Base-by-base conservation (phyloP, 345 rosid species). In the Ricinus communis region DNA sequence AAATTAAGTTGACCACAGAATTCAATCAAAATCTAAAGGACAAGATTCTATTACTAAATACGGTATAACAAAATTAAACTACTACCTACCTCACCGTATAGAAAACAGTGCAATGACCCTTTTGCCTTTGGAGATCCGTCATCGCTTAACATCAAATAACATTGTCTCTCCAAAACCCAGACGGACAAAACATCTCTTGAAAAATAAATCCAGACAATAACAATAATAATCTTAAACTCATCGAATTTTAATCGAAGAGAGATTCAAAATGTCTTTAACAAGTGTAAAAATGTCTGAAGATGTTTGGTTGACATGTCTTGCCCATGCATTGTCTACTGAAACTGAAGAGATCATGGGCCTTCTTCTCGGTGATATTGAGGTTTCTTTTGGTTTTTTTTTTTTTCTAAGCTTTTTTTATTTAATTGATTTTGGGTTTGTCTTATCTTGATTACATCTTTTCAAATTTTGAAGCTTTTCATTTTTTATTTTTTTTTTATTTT, bases 331-430 rank as follows among this genome's bases (percentile, higher is more conserved):
- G 83, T 95, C 99, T 68, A 92, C 99, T 19, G 99, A 95, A 81
- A 95, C 97, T 40, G 99, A 95, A 75, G 99, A 95, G 80, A 95
- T 95, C 87, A 90, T 95, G 97, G 99, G 99, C 36, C 97, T 95
- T 71, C 97, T 95, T 65, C 99, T 95, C 68, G 99, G 99, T 66
- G 99, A 95, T 71, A 85, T 90, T 73, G 88, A 95, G 99, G 97
- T 94, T 30, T 21, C 16, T 5, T 49, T 47, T 18, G n/a, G 4
- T 31, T 21, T 36, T 3, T 11, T 28, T 25, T 40, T 1, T 14
- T 41, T 54, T 18, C 24, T 19, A n/a, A 49, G 11, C 5, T 70
- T 41, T 21, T 22, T 12, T 22, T 62, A 52, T 10, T 50, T 50
- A 22, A 21, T 49, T 30, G 18, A 49, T 30, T 28, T 66, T 28